Evolutionary conservation across 495 filamentous ascomycete genomes (phyloP).

Genomic region (Neurospora sp.): DNA sequence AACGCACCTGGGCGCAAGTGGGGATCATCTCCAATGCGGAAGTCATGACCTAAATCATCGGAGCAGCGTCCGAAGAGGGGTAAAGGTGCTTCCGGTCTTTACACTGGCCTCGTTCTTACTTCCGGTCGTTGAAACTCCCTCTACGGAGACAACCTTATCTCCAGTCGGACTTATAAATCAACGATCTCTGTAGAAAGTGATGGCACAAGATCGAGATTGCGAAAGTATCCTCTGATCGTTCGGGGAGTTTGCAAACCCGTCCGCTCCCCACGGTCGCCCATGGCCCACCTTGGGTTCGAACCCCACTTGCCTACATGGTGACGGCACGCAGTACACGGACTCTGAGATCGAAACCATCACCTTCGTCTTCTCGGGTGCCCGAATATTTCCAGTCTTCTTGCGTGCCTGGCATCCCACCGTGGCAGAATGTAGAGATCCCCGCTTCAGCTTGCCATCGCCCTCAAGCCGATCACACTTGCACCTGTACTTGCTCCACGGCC

Average conservation of each 20-base stretch:
- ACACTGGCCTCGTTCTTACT: background rate
- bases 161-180: background rate
- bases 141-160: background rate
- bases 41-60: background rate
- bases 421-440: background rate
- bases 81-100: background rate
- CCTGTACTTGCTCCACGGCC: background rate
- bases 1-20: background rate
- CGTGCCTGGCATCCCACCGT: background rate
- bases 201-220: background rate
- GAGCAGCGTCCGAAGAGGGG: background rate
- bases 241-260: background rate
- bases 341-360: background rate
- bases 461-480: background rate
- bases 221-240: background rate
- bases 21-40: background rate
- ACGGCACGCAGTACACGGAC: background rate
- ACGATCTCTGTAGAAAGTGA: background rate
- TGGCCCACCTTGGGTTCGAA: background rate
- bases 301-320: background rate
- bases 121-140: background rate
- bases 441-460: background rate
- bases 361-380: background rate
- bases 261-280: background rate
- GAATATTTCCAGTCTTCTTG: background rate